Evolutionary conservation across 768 basidiomycete species (phyloP).

Genomic region (Cyclocybe aegerita): DNA sequence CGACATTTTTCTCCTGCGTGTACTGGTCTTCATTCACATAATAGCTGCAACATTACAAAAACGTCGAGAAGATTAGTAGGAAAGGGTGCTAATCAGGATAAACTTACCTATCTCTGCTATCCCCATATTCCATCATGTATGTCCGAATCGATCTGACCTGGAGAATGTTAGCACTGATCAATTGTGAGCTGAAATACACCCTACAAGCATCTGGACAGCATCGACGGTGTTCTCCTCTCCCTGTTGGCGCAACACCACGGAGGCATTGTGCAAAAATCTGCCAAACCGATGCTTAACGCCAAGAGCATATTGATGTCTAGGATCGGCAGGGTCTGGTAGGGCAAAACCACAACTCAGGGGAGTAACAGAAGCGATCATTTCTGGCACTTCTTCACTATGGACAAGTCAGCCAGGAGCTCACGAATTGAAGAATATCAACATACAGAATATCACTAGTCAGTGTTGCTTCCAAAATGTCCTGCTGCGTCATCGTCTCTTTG

Average conservation of each 20-base stretch:
- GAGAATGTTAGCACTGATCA: not conserved
- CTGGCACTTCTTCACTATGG: constrained; percentile 67
- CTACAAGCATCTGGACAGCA: constrained; percentile 70
- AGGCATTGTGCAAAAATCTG: constrained; percentile 68
- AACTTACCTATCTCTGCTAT: constrained; percentile 54
- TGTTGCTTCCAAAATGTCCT: constrained; percentile 43
- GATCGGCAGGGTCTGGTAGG: constrained; percentile 63
- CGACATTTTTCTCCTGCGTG: constrained; percentile 60
- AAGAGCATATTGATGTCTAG: constrained; percentile 60
- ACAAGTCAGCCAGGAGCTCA: constrained; percentile 1
- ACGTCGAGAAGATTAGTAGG: no score
- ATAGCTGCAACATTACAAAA: constrained; percentile 41
- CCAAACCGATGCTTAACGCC: constrained; percentile 63
- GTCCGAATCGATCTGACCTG: constrained; percentile 70
- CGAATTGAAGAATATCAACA: constrained; percentile 18
- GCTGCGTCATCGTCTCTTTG: constrained; percentile 49
- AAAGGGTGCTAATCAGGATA: no score
- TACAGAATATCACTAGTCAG: constrained; percentile 70
- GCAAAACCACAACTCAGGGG: constrained; percentile 67
- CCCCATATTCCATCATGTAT: constrained; percentile 74
- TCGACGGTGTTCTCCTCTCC: constrained; percentile 84
- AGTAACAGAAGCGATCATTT: constrained; percentile 69
- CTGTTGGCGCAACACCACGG: constrained; percentile 63
- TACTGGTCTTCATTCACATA: constrained; percentile 58
- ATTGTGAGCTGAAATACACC: constrained; percentile 15